Evolutionary conservation across 1,284 basidiomycete species (phyloP), one percentile per base, ranked within the genome.

Genomic region (Moniliophthora roreri): DNA sequence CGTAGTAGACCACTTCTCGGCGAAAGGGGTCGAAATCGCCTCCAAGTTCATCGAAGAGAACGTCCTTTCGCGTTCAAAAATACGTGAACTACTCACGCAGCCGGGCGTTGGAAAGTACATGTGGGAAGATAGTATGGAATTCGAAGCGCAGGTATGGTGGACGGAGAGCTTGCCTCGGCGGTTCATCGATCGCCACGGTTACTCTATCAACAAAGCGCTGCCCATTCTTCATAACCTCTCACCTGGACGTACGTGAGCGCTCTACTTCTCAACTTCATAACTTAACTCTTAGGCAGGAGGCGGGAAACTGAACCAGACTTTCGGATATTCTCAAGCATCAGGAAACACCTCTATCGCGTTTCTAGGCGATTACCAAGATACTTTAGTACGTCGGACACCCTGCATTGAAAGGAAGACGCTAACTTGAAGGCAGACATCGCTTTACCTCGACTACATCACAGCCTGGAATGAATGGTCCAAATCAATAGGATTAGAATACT

Each of bases 41-140:
- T 54, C 55, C 2, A 49, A 44, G 8, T 60, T 60, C 26, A 58
- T 60, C 23, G 44, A 58, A 34, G 41, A 51, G 15, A 60, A 58
- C 40, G 48, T 60, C 15, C 49, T 60, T 10, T 44, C 57, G 6
- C 50, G 49, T 21, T 40, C 54, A 8, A 40, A 48, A n/a, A 60
- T 60, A 5, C 55, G 50, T 15, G 46, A 41, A 5, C 28, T 58
- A 53, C 42, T 56, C 5, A 49, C 50, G 2, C 26, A 52, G 36
- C 57, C 59, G 3, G 59, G 59, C 5, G 59, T 60, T 8, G 59
- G 59, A 26, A 51, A 53, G 32, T 60, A 60, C 41, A 55, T 60
- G 54, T 60, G 59, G 59, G 59, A 60, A 32, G 59, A 60, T 38
- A 55, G 53, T 26, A 58, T 60, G 59, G 59, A 60, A 40, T 60